Evolutionary conservation across 108 stramenopile genomes (phyloP).

Genomic region (Cyclotella cryptica): DNA sequence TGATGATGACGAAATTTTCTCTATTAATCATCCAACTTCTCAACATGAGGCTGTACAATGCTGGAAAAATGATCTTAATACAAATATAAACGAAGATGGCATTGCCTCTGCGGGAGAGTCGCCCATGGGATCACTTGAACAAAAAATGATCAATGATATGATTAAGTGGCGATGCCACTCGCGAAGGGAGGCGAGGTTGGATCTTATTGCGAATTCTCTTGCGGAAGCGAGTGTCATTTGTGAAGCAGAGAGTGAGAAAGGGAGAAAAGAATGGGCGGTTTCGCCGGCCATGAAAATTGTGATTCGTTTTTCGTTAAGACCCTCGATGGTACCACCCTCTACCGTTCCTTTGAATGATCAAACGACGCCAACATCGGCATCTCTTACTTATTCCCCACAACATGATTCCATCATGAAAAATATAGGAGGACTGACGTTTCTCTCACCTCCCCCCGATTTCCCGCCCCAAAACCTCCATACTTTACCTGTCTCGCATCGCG

Average conservation of each 20-base stretch:
- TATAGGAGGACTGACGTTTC: constrained; percentile 50
- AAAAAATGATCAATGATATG: constrained; percentile 49
- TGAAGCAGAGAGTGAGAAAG: not conserved
- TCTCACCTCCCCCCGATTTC: constrained; percentile 25
- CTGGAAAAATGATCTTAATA: constrained; percentile 64
- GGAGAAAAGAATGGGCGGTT: constrained; percentile 9
- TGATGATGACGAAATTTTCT: not conserved
- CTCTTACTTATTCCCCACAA: not conserved
- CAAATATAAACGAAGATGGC: not conserved
- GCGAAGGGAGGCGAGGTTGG: constrained; percentile 40
- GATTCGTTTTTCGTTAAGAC: constrained; percentile 46
- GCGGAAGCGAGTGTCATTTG: constrained; percentile 19
- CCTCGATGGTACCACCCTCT: constrained; percentile 13
- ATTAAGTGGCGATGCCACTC: constrained; percentile 45
- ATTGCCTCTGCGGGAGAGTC: constrained; percentile 35
- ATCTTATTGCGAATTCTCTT: constrained; percentile 39
- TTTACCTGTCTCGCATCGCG: constrained; percentile 43
- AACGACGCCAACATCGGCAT: not conserved
- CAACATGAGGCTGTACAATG: constrained; percentile 46
- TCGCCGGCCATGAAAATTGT: constrained; percentile 52
- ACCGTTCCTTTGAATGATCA: not conserved
- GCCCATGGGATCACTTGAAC: constrained; percentile 26
- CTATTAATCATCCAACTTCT: constrained; percentile 10
- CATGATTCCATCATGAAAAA: constrained; percentile 19
- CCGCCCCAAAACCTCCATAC: constrained; percentile 5